Conservation (phyloP, 1,139 yeast species). For the Chernovozyma aurita region DNA sequence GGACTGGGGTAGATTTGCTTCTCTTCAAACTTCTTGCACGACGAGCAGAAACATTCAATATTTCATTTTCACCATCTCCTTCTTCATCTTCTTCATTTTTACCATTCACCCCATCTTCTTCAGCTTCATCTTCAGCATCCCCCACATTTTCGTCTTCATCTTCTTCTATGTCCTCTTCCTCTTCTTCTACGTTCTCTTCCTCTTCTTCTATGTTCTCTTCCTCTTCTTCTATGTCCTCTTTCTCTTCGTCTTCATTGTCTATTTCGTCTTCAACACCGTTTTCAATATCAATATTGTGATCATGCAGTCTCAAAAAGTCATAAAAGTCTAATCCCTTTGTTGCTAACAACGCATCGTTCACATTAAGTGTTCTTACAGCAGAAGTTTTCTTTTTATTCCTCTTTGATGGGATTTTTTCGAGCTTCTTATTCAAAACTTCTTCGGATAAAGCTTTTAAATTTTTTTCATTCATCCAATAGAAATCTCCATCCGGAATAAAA, state of each 20-base stretch:
- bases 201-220: conserved; percentile 15
- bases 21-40: conserved; percentile 5
- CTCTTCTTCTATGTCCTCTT: conserved; percentile 22
- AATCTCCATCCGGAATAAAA: conserved; percentile 47
- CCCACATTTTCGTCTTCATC: conserved; percentile 7
- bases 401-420: conserved; percentile 27
- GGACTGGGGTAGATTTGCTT: conserved; percentile 6
- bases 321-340: conserved; percentile 37
- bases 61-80: conserved; percentile 11
- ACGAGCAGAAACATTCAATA: conserved; percentile 6
- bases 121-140: conserved; percentile 10
- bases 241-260: conserved; percentile 28
- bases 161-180: no score
- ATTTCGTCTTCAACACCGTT: conserved; percentile 26
- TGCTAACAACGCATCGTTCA: conserved; percentile 39
- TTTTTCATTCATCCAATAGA: conserved; percentile 43
- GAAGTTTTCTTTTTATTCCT: conserved; percentile 17
- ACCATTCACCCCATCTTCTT: conserved; percentile 1
- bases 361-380: conserved; percentile 27
- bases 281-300: conserved; percentile 18
- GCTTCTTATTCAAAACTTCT: conserved; percentile 23
- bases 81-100: conserved; percentile 7
- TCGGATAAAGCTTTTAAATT: conserved; percentile 28
- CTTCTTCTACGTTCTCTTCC: conserved; percentile 13
- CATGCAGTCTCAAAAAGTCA: conserved; percentile 31